Conservation (phyloP, 148 eudicot genomes). For the Silene conica region DNA sequence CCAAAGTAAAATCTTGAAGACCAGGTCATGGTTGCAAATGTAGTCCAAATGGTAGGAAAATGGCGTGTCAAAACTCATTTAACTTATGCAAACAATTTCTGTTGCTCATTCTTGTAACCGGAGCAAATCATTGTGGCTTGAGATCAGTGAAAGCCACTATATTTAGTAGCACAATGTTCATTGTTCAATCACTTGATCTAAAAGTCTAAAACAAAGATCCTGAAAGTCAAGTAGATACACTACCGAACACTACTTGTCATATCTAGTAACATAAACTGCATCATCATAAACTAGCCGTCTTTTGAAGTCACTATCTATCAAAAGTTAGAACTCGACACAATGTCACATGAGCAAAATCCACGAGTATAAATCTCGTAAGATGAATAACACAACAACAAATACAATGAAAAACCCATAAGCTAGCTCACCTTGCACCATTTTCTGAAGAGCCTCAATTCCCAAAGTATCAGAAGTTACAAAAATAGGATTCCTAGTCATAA, state of each 20-base stretch:
- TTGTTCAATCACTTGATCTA: background rate
- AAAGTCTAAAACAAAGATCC: background rate
- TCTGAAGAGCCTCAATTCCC: constrained; percentile 92
- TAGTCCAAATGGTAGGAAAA: background rate
- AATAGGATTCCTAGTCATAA: constrained; percentile 95
- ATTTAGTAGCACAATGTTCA: background rate
- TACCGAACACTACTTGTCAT: background rate
- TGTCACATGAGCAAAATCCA: background rate
- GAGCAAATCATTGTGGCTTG: background rate
- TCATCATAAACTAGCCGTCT: background rate
- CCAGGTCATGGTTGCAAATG: background rate
- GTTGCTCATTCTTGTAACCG: background rate
- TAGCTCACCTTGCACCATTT: constrained; percentile 84
- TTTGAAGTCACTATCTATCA: background rate
- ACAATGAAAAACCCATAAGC: background rate
- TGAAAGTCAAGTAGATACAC: background rate
- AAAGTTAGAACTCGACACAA: background rate
- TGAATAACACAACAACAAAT: background rate
- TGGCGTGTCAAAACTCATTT: background rate
- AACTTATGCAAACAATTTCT: background rate
- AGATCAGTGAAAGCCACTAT: background rate
- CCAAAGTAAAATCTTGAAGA: background rate
- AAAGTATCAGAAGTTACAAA: constrained; percentile 86
- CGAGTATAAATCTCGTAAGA: background rate
- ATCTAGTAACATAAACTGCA: background rate